Conservation (phyloP, 2,329 filamentous ascomycete genomes). For the Triangularia setosa region DNA sequence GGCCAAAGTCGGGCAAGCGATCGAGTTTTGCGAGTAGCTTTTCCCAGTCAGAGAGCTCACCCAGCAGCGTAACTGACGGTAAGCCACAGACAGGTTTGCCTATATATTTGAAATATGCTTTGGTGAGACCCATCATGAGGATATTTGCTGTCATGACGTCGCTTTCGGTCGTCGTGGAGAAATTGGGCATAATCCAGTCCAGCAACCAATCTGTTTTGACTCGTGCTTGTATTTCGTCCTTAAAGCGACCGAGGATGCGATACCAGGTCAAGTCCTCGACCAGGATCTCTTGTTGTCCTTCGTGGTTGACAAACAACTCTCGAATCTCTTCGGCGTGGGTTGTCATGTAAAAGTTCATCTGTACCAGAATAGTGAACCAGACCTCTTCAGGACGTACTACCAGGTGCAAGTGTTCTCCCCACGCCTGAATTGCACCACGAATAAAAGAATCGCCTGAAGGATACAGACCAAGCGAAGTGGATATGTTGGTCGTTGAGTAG, state of each 20-base stretch:
- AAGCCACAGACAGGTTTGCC: conserved; percentile 39
- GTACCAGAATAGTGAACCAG: conserved; percentile 51
- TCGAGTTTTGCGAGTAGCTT: conserved; percentile 40
- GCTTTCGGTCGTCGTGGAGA: conserved; percentile 37
- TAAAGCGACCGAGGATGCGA: conserved; percentile 29
- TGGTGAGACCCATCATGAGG: conserved; percentile 42
- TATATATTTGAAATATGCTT: conserved; percentile 37
- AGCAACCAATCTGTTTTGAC: conserved; percentile 39
- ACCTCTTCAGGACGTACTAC: conserved; percentile 49
- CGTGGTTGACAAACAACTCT: conserved; percentile 42
- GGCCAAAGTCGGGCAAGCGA: conserved; percentile 41
- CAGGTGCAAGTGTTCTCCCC: conserved; percentile 47
- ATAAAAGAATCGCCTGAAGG: conserved; percentile 39
- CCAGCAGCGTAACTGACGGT: conserved; percentile 39
- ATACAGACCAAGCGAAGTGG: conserved; percentile 11
- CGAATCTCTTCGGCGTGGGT: conserved; percentile 44
- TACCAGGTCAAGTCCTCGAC: conserved; percentile 25
- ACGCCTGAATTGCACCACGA: conserved; percentile 44
- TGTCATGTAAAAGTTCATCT: conserved; percentile 48
- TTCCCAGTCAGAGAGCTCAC: conserved; percentile 37
- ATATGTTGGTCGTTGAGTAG: conserved; percentile 18
- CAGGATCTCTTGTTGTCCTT: conserved; percentile 39
- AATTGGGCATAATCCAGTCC: conserved; percentile 41
- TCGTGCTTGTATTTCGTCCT: conserved; percentile 38
- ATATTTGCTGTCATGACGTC: conserved; percentile 40